These are phyloP conservation scores for Colletotrichum sp. DNA, from an alignment of 2,329 filamentous ascomycete species.

Conservation along the genomic window DNA sequence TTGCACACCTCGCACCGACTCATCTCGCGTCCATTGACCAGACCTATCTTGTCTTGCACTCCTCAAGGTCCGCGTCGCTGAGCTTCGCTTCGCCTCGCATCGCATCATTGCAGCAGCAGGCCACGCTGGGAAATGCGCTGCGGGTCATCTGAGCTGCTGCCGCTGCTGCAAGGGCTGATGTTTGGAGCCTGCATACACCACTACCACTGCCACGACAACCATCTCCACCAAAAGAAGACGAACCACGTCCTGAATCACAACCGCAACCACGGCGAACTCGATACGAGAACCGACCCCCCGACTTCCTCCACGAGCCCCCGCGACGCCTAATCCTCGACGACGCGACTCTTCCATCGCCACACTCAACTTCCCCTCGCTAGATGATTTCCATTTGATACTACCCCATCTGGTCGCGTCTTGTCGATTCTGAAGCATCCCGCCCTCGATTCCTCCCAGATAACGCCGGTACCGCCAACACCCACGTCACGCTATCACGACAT, in stretches of 20 bases:
- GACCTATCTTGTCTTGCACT: slow-evolving; percentile 7
- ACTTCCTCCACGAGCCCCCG: neutral
- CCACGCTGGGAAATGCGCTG: slow-evolving; percentile 21
- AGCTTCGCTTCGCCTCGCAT: slow-evolving; percentile 12
- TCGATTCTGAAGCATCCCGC: neutral
- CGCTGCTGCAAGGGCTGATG: slow-evolving; percentile 21
- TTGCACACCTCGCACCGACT: slow-evolving; percentile 9
- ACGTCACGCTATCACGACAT: slow-evolving; percentile 21
- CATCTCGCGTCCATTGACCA: slow-evolving; percentile 18
- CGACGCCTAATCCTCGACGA: neutral
- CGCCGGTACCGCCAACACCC: slow-evolving; percentile 1
- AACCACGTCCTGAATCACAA: neutral
- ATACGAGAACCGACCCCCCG: neutral
- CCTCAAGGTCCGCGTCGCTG: neutral
- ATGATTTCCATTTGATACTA: neutral
- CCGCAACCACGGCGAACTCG: neutral
- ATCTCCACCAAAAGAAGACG: neutral
- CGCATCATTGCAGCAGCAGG: slow-evolving; percentile 14
- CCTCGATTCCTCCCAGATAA: neutral
- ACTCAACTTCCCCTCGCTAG: neutral
- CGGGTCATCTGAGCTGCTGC: slow-evolving; percentile 14
- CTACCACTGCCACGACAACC: slow-evolving; percentile 7
- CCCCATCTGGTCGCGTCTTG: slow-evolving; percentile 5
- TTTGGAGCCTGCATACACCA: slow-evolving; percentile 14
- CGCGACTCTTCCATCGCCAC: slow-evolving; percentile 4